Evolutionary conservation across 2,329 filamentous ascomycete species (phyloP), one percentile per base, ranked within the genome.

Genomic region (Coleophoma eucalyptorum): DNA sequence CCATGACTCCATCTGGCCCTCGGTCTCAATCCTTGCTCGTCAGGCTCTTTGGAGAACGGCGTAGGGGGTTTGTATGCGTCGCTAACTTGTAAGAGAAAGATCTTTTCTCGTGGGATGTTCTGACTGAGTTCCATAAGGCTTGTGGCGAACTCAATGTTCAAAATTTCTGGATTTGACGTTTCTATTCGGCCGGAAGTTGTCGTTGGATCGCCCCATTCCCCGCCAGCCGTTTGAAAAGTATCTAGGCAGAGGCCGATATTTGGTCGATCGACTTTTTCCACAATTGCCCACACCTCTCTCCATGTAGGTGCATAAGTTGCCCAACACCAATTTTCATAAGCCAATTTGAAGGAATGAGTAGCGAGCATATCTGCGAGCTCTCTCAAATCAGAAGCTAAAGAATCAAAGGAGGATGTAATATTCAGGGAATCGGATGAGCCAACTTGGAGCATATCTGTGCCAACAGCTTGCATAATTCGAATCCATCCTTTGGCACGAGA

Each of bases 261-360:
- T 0, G 75, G 72, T 3, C 83, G 69, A 56, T 88, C 70, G 2
- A 84, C 84, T 42, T 73, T 73, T 55, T 78, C 62, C 4, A 89
- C 84, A 12, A 91, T 84, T 2, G 79, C 70, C 85, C 86, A 91
- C 0, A 84, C 83, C 45, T 84, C 76, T 55, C 77, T 79, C 88
- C 87, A 93, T 1, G 70, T 75, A 0, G 84, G 79, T 0, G 86
- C 84, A 45, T 83, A 79, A 0, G 86, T 89, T 0, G 83, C 83
- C 88, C 87, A 92, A 67, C 87, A 90, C 86, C 87, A 91, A 62
- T 91, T 90, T 68, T 92, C 87, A 58, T 91, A 92, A 0, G 87
- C 86, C 16, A 92, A 69, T 6, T 79, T 75, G 63, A 83, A 80
- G 0, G 75, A 74, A 43, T 80, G 75, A 19, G 73, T 64, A 0